phyloP scores from a whole-genome alignment of 768 basidiomycete species.

The Russula ochroleuca region DNA sequence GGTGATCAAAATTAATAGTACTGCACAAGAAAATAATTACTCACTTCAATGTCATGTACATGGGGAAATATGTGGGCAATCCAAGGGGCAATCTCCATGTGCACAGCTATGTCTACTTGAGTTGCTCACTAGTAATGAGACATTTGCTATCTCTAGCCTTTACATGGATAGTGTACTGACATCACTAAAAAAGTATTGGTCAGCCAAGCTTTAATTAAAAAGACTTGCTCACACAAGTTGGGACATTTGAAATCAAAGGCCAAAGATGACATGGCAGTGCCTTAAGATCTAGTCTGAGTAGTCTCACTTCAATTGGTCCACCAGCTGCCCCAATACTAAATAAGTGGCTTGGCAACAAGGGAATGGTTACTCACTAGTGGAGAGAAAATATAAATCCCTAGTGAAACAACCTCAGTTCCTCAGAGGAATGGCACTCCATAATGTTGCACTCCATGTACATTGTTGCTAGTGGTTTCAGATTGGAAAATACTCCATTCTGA shows the following conservation, averaged over 20 bases:
- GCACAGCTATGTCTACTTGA: neutral
- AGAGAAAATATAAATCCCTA: slow-evolving; percentile 4
- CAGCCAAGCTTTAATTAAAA: neutral
- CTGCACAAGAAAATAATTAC: neutral
- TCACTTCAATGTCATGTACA: slow-evolving; percentile 6
- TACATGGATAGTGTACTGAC: neutral
- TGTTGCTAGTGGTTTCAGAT: neutral
- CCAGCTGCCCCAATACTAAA: neutral
- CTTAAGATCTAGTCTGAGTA: neutral
- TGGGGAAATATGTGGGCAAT: slow-evolving; percentile 13
- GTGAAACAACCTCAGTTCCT: neutral
- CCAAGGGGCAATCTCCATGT: too few relatives aligned
- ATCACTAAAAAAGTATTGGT: neutral
- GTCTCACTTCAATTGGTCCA: neutral
- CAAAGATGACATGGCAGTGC: too few relatives aligned
- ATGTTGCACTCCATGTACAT: too few relatives aligned
- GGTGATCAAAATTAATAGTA: neutral
- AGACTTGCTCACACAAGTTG: neutral
- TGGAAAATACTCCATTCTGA: slow-evolving; percentile 2
- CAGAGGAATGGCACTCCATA: neutral
- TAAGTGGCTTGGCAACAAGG: neutral
- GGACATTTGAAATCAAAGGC: neutral
- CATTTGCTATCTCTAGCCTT: neutral
- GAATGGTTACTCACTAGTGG: neutral
- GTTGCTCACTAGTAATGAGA: slow-evolving; percentile 8